phyloP scores from a whole-genome alignment of 768 basidiomycete species.

The Phanerochaete carnosa region DNA sequence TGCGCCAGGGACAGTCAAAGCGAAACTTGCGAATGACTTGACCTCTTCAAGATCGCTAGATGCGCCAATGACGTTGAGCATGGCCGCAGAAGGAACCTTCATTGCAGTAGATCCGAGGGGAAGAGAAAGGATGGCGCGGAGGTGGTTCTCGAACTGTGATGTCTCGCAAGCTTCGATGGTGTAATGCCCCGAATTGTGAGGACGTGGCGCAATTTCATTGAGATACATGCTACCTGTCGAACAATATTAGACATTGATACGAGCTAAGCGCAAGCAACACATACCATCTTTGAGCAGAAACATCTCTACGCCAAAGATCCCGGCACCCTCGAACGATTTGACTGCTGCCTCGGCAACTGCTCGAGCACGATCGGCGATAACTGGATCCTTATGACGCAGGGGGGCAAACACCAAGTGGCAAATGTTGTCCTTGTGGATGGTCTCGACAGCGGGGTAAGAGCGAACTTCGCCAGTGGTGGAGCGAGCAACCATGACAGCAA shows the following conservation, averaged over 20 bases:
- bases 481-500: conserved; percentile 96
- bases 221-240: conserved; percentile 68
- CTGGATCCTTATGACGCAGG: conserved; percentile 56
- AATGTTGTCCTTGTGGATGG: conserved; percentile 89
- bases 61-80: conserved; percentile 94
- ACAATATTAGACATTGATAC: background rate
- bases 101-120: conserved; percentile 87
- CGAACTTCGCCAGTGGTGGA: conserved; percentile 66
- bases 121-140: conserved; percentile 87
- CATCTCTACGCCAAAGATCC: conserved; percentile 98
- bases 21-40: conserved; percentile 47
- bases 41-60: conserved; percentile 66
- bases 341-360: conserved; percentile 79
- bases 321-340: conserved; percentile 77
- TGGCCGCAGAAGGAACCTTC: conserved; percentile 81
- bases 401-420: conserved; percentile 94
- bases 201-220: conserved; percentile 97
- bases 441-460: conserved; percentile 93
- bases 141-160: conserved; percentile 97
- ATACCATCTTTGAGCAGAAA: conserved; percentile 86
- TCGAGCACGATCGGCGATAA: conserved; percentile 58
- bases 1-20: conserved; percentile 71
- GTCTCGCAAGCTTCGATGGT: conserved; percentile 97
- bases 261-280: conserved; percentile 15
- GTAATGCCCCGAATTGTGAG: conserved; percentile 98